Evolutionary conservation across 192 early-diverging fungal genomes (phyloP).

Genomic region (Coemansia sp.): DNA sequence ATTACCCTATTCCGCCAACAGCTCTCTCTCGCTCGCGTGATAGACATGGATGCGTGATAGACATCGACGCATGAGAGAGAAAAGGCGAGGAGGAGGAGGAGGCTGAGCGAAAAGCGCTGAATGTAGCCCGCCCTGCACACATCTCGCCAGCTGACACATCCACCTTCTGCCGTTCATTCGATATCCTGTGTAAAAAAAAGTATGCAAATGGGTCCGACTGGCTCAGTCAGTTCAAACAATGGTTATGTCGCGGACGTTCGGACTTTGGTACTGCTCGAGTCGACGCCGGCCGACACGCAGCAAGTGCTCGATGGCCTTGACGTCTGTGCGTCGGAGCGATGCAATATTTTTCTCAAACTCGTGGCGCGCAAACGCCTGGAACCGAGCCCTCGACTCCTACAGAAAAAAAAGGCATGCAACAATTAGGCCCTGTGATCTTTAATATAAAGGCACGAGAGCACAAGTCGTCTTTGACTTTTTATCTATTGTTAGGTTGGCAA

Average conservation of each 20-base stretch:
- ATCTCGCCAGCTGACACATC: neutral
- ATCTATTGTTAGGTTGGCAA: neutral
- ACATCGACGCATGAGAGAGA: neutral
- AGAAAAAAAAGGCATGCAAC: slow-evolving; percentile 2
- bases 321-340: slow-evolving; percentile 61
- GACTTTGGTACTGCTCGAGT: slow-evolving; percentile 64
- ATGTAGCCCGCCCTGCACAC: neutral
- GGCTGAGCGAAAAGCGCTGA: neutral
- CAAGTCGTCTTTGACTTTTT: neutral
- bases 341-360: slow-evolving; percentile 66
- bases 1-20: neutral
- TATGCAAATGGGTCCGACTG: neutral
- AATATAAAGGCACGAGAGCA: neutral
- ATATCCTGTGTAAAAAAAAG: neutral
- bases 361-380: slow-evolving; percentile 68
- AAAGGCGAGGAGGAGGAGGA: neutral
- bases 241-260: slow-evolving; percentile 65
- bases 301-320: slow-evolving; percentile 73
- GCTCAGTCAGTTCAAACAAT: neutral
- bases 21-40: neutral
- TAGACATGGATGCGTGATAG: neutral
- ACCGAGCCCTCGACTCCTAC: slow-evolving; percentile 65
- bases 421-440: slow-evolving; percentile 5
- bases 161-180: neutral
- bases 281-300: slow-evolving; percentile 67